Evolutionary conservation across 495 filamentous ascomycete species (phyloP).

Genomic region (Aspergillus avenaceus): DNA sequence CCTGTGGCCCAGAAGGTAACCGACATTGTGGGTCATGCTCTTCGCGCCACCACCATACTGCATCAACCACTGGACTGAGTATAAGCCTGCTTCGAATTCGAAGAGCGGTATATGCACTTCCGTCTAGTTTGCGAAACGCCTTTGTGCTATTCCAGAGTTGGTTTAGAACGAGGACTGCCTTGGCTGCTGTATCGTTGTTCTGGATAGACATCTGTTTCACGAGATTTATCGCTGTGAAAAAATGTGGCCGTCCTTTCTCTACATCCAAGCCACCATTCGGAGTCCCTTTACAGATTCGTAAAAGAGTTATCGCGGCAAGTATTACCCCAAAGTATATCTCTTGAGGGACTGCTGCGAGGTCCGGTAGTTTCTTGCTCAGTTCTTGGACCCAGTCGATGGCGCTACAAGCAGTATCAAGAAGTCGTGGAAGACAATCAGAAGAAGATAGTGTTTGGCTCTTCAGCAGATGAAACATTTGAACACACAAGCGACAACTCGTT

Average conservation of each 20-base stretch:
- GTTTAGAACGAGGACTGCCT: conserved; percentile 28
- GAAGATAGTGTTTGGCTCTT: conserved; percentile 29
- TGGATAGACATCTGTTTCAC: conserved; percentile 35
- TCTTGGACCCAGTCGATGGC: conserved; percentile 30
- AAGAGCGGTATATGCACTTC: conserved; percentile 31
- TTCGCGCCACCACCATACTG: conserved; percentile 49
- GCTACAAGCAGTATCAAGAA: conserved; percentile 31
- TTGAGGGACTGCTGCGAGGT: conserved; percentile 24
- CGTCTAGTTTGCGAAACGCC: conserved; percentile 40
- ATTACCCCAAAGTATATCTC: conserved; percentile 30
- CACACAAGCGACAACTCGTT: conserved; percentile 27
- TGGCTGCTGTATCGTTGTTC: conserved; percentile 33
- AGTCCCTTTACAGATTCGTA: conserved; percentile 39
- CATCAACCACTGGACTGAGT: conserved; percentile 39
- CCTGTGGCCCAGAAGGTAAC: conserved; percentile 4
- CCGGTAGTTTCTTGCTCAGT: conserved; percentile 16
- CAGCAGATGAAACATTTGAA: conserved; percentile 42
- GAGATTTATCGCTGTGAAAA: conserved; percentile 37
- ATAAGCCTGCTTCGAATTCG: conserved; percentile 42
- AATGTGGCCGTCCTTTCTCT: conserved; percentile 24
- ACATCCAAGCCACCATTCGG: conserved; percentile 27
- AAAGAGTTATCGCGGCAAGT: conserved; percentile 29
- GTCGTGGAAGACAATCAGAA: conserved; percentile 27
- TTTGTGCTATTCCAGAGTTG: conserved; percentile 44
- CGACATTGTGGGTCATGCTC: conserved; percentile 37